phyloP scores from a whole-genome alignment of 352 stramenopile genomes.

The Globisporangium echinulatum region DNA sequence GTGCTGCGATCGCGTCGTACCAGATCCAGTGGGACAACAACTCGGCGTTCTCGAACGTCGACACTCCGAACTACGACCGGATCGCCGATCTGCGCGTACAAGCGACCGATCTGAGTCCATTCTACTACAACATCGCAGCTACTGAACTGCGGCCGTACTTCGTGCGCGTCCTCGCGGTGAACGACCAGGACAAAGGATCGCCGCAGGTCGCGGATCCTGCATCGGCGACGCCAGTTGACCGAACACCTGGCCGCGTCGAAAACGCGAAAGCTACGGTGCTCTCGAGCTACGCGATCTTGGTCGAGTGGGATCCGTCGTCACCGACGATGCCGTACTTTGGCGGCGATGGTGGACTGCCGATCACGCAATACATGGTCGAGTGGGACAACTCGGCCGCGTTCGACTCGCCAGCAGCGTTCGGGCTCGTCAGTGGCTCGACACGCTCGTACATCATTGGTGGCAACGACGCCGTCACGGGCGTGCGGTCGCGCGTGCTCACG shows the following conservation, averaged over 20 bases:
- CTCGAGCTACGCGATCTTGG: constrained; percentile 87
- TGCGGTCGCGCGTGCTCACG: constrained; percentile 75
- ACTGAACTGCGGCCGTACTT: constrained; percentile 62
- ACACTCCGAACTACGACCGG: constrained; percentile 61
- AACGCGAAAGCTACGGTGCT: constrained; percentile 61
- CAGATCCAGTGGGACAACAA: constrained; percentile 90
- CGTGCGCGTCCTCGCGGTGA: constrained; percentile 89
- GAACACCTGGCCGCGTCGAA: constrained; percentile 70
- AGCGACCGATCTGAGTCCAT: constrained; percentile 38
- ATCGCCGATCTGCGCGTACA: constrained; percentile 34
- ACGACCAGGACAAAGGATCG: constrained; percentile 80
- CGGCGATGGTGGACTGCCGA: constrained; percentile 86
- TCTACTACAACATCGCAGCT: constrained; percentile 91
- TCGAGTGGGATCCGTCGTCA: constrained; percentile 87
- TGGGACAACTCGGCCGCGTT: constrained; percentile 90
- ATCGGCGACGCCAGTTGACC: constrained; percentile 51
- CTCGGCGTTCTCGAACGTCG: constrained; percentile 62
- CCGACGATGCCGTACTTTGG: constrained; percentile 82
- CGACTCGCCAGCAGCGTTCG: constrained; percentile 80
- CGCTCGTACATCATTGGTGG: constrained; percentile 88
- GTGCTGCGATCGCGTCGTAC: constrained; percentile 80
- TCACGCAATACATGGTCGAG: constrained; percentile 95
- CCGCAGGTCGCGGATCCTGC: constrained; percentile 34
- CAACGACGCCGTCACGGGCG: constrained; percentile 90
- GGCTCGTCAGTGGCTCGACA: constrained; percentile 36